Percentiles rank a stretch among this genome's conserved stretches.
Evolutionary conservation across 441 rosid species (phyloP).

Genomic region (Brassica hybrid): DNA sequence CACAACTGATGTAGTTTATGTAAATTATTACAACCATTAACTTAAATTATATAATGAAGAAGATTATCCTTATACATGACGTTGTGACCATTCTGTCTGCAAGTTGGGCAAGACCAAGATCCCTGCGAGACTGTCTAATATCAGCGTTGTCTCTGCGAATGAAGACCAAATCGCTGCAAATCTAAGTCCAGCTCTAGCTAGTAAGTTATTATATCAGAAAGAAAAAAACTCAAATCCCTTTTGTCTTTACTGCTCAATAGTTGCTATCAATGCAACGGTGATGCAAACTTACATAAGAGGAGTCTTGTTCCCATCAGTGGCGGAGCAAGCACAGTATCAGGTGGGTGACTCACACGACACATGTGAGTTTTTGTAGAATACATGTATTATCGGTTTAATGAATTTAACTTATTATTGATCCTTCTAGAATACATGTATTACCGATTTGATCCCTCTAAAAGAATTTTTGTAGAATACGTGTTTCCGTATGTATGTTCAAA

Average conservation of each 20-base stretch:
- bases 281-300: not conserved
- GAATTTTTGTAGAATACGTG: not conserved
- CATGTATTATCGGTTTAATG: not conserved
- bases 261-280: not conserved
- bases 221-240: not conserved
- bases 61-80: conserved; percentile 54
- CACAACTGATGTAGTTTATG: too few species aligned
- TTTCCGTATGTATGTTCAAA: conserved; percentile 59
- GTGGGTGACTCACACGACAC: not conserved
- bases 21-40: too few species aligned
- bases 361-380: not conserved
- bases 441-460: not conserved
- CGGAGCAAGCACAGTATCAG: not conserved
- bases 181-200: conserved; percentile 64
- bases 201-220: conserved; percentile 36
- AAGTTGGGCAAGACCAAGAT: conserved; percentile 63
- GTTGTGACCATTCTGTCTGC: conserved; percentile 59
- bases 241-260: conserved; percentile 37
- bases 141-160: conserved; percentile 49
- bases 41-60: conserved; percentile 39
- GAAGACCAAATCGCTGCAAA: conserved; percentile 75
- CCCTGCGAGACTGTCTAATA: conserved; percentile 53
- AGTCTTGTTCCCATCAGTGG: not conserved
- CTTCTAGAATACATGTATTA: not conserved
- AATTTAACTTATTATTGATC: not conserved